Evolutionary conservation across 306 rosid species (phyloP).

Genomic region (Cucurbita maxima): DNA sequence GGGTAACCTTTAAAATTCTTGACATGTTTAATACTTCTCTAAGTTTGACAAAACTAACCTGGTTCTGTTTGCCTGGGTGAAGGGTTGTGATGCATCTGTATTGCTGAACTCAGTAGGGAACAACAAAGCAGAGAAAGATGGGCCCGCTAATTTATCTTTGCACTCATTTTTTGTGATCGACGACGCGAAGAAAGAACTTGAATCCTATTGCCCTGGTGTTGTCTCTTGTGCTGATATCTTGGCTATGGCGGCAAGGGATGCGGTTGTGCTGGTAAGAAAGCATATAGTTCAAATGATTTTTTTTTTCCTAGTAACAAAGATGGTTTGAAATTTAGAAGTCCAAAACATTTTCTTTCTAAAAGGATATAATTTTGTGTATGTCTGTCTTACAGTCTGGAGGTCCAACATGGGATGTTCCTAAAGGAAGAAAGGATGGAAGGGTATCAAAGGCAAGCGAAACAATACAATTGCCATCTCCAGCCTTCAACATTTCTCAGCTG

Average conservation of each 20-base stretch:
- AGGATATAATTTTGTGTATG: not conserved
- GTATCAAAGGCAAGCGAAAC: conserved; percentile 66
- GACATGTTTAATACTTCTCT: not conserved
- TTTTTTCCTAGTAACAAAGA: not conserved
- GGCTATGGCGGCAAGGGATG: conserved; percentile 46
- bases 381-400: conserved; percentile 56
- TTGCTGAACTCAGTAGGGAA: conserved; percentile 27
- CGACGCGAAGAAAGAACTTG: conserved; percentile 34
- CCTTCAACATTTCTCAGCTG: conserved; percentile 51
- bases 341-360: not conserved
- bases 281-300: not conserved
- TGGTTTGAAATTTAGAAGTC: not conserved
- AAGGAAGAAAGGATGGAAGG: conserved; percentile 59
- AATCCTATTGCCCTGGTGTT: conserved; percentile 38
- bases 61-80: not conserved
- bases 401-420: conserved; percentile 59
- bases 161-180: conserved; percentile 38
- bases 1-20: conserved; percentile 13
- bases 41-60: conserved; percentile 3
- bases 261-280: conserved; percentile 25
- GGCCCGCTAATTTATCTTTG: conserved; percentile 34
- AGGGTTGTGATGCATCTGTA: conserved; percentile 50
- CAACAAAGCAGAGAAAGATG: conserved; percentile 43
- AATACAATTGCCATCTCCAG: conserved; percentile 51
- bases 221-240: conserved; percentile 44